Percentiles rank a stretch among this genome's conserved stretches.
Evolutionary conservation across 2,329 filamentous ascomycete species (phyloP).

Genomic region (Myotisia sp.): DNA sequence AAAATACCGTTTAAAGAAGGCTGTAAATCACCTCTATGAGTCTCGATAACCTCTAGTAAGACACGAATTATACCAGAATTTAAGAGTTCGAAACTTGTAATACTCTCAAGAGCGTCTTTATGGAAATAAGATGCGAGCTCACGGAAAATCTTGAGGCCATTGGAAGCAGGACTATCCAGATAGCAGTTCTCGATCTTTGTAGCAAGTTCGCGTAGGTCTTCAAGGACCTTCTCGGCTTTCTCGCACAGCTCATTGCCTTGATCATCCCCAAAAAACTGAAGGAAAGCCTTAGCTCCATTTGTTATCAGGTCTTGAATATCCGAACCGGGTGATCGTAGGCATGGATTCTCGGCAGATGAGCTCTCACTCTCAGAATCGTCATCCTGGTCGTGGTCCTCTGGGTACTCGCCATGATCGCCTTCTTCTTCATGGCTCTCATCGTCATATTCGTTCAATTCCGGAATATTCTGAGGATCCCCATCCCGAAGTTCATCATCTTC

Average conservation of each 20-base stretch:
- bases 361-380: conserved; percentile 54
- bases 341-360: conserved; percentile 34
- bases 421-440: conserved; percentile 29
- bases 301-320: conserved; percentile 59
- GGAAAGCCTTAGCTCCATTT: conserved; percentile 63
- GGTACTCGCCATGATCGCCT: conserved; percentile 39
- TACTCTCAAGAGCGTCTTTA: conserved; percentile 74
- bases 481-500: conserved; percentile 15
- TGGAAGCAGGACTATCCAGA: conserved; percentile 24
- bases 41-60: conserved; percentile 67
- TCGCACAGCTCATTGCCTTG: conserved; percentile 60
- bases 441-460: conserved; percentile 25
- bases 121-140: conserved; percentile 74
- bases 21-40: conserved; percentile 36
- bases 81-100: conserved; percentile 87
- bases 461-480: conserved; percentile 14
- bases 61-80: conserved; percentile 80
- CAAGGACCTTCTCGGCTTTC: conserved; percentile 63
- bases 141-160: conserved; percentile 55
- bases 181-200: conserved; percentile 60
- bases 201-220: conserved; percentile 57
- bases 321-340: conserved; percentile 26
- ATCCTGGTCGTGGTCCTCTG: conserved; percentile 30
- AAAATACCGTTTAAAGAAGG: conserved; percentile 4
- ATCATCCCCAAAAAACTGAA: conserved; percentile 68